phyloP scores from a whole-genome alignment of 2,329 filamentous ascomycete genomes.

The Rhynchosporium secalis region DNA sequence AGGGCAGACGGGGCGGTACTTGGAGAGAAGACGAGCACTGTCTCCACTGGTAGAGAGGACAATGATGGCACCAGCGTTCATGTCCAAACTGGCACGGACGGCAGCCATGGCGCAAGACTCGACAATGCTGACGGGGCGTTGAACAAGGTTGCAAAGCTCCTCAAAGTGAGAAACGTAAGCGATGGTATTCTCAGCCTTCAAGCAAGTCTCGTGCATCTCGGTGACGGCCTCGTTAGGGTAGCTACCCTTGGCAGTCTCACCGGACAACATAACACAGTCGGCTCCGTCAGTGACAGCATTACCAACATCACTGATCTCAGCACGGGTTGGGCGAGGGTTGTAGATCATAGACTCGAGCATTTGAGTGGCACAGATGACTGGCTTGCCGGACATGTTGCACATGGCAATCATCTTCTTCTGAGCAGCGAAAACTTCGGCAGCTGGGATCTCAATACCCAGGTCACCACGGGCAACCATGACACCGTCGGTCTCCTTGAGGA shows the following conservation, averaged over 20 bases:
- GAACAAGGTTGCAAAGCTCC: conserved; percentile 82
- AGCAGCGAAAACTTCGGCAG: conserved; percentile 96
- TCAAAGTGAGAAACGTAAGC: conserved; percentile 97
- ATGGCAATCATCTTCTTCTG: conserved; percentile 99
- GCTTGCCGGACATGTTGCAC: conserved; percentile 99
- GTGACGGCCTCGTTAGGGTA: conserved; percentile 90
- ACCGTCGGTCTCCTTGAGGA: conserved; percentile 92
- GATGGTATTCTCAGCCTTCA: conserved; percentile 95
- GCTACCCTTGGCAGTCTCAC: conserved; percentile 96
- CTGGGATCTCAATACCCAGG: conserved; percentile 96
- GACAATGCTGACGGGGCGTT: conserved; percentile 80
- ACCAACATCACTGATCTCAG: conserved; percentile 97
- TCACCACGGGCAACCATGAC: conserved; percentile 99
- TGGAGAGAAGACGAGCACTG: conserved; percentile 92
- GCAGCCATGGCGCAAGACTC: conserved; percentile 98
- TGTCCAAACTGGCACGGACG: conserved; percentile 90
- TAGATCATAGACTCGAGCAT: conserved; percentile 99
- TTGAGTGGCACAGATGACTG: conserved; percentile 97
- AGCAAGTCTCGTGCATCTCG: conserved; percentile 98
- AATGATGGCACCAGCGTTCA: conserved; percentile 94
- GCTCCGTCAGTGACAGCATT: conserved; percentile 97
- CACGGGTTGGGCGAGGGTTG: conserved; percentile 96
- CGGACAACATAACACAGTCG: conserved; percentile 99
- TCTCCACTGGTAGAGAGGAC: conserved; percentile 94
- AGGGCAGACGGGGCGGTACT: conserved; percentile 97